A percentile compares a stretch with the other conserved stretches of the same genome.
phyloP scores from a whole-genome alignment of 1,284 basidiomycete species.

The Pseudozyma pruni region DNA sequence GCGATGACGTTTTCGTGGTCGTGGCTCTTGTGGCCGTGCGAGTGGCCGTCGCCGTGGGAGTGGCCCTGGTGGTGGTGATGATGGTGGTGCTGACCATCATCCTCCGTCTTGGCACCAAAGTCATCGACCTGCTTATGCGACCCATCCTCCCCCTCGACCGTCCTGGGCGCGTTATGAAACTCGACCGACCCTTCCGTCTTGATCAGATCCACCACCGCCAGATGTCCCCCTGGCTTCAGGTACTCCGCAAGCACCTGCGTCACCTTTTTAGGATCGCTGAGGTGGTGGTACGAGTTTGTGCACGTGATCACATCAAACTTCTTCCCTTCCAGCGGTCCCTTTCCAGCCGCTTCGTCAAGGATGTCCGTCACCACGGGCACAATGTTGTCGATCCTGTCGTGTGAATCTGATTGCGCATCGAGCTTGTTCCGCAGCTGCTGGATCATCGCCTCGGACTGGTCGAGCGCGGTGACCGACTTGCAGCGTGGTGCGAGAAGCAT shows the following conservation, averaged over 20 bases:
- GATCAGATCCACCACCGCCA: slow-evolving; percentile 41
- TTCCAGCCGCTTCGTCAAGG: not conserved
- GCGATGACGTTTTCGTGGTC: slow-evolving; percentile 41
- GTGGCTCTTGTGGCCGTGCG: slow-evolving; percentile 7
- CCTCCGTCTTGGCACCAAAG: slow-evolving; percentile 2
- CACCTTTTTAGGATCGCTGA: slow-evolving; percentile 31
- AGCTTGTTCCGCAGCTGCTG: slow-evolving; percentile 39
- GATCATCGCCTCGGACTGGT: slow-evolving; percentile 42
- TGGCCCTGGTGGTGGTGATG: slow-evolving; percentile 7
- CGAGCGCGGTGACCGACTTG: slow-evolving; percentile 31
- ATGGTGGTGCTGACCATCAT: slow-evolving; percentile 16
- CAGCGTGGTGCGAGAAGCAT: slow-evolving; percentile 38
- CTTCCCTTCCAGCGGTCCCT: slow-evolving; percentile 8
- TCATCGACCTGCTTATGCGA: slow-evolving; percentile 28
- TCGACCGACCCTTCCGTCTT: slow-evolving; percentile 21
- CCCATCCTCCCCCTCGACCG: slow-evolving; percentile 13
- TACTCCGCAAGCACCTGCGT: slow-evolving; percentile 28
- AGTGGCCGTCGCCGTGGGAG: slow-evolving; percentile 13
- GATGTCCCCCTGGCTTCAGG: slow-evolving; percentile 36
- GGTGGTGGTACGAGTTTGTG: slow-evolving; percentile 49
- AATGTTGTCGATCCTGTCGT: slow-evolving; percentile 18
- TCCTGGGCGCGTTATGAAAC: slow-evolving; percentile 21
- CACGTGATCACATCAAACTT: slow-evolving; percentile 45
- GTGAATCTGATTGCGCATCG: slow-evolving; percentile 8
- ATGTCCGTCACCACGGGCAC: slow-evolving; percentile 23